These are phyloP conservation scores for Lentithecium fluviatile DNA, from an alignment of 495 filamentous ascomycete species.

Conservation along the genomic window DNA sequence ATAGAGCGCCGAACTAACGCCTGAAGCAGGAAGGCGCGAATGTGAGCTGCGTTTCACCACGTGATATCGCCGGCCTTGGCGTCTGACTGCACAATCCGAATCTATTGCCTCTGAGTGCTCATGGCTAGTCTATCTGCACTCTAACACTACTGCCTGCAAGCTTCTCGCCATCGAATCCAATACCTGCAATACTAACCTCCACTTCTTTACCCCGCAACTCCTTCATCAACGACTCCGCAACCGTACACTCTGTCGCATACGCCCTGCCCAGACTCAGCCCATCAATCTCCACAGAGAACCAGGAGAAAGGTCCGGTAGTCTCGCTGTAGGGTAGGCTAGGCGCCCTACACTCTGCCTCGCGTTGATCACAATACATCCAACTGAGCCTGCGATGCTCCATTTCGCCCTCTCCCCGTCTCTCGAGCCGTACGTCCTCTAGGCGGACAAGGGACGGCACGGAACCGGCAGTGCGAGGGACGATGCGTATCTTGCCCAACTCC, in stretches of 20 bases:
- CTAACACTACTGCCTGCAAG: not conserved
- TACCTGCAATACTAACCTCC: not conserved
- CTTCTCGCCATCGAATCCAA: constrained; percentile 11
- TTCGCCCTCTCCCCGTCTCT: constrained; percentile 8
- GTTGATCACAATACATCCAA: constrained; percentile 9
- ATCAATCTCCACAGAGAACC: constrained; percentile 29
- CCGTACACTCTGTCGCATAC: constrained; percentile 31
- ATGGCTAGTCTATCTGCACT: not conserved
- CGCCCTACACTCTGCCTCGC: not conserved
- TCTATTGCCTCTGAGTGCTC: too few relatives aligned
- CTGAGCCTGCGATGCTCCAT: constrained; percentile 22
- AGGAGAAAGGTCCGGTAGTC: constrained; percentile 34
- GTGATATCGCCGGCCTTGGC: too few relatives aligned
- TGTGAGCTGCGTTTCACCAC: too few relatives aligned
- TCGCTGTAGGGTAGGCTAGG: constrained; percentile 30
- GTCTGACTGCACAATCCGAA: too few relatives aligned
- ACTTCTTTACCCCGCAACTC: constrained; percentile 1
- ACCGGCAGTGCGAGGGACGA: not conserved
- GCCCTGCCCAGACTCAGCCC: constrained; percentile 24
- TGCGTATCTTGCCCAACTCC: constrained; percentile 6
- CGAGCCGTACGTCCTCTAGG: constrained; percentile 6
- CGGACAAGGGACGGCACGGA: not conserved
- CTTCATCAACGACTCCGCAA: not conserved
- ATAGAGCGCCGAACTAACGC: too few relatives aligned
- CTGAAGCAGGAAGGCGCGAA: too few relatives aligned